Percentiles rank a stretch among this genome's conserved stretches.
Conservation (phyloP, 1,139 yeast species). For the Geotrichum europaeum region DNA sequence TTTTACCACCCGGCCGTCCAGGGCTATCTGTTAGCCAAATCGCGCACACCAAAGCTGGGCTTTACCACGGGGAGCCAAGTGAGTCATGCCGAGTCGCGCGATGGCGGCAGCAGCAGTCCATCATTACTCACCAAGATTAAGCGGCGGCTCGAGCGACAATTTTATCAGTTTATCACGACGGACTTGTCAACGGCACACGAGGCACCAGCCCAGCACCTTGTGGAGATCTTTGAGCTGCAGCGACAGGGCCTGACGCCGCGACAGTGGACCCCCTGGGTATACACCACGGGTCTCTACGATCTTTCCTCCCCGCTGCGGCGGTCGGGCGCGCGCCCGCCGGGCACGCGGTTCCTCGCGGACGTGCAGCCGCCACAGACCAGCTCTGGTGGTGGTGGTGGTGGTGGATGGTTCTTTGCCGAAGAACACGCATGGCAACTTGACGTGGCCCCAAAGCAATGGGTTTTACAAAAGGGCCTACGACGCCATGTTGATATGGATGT, state of each 20-base stretch:
- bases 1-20: constrained; percentile 58
- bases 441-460: constrained; percentile 47
- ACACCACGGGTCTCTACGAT: constrained; percentile 49
- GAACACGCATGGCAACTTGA: constrained; percentile 67
- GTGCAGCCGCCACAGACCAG: constrained; percentile 52
- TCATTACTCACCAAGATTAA: constrained; percentile 26
- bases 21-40: constrained; percentile 54
- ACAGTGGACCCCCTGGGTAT: constrained; percentile 54
- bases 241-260: constrained; percentile 55
- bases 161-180: constrained; percentile 39
- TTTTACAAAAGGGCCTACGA: constrained; percentile 41
- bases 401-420: constrained; percentile 63
- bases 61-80: too few species aligned
- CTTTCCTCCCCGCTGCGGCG: constrained; percentile 45
- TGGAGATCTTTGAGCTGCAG: constrained; percentile 74
- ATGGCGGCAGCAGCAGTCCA: constrained; percentile 69
- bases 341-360: constrained; percentile 50
- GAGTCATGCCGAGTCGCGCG: constrained; percentile 12
- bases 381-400: background rate
- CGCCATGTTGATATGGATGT: constrained; percentile 26
- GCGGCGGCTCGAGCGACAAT: constrained; percentile 24
- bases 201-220: constrained; percentile 49
- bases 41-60: constrained; percentile 22
- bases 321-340: constrained; percentile 61
- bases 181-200: constrained; percentile 63